Conservation (phyloP, 2,329 filamentous ascomycete species). For the Diaporthe aspalathi region DNA sequence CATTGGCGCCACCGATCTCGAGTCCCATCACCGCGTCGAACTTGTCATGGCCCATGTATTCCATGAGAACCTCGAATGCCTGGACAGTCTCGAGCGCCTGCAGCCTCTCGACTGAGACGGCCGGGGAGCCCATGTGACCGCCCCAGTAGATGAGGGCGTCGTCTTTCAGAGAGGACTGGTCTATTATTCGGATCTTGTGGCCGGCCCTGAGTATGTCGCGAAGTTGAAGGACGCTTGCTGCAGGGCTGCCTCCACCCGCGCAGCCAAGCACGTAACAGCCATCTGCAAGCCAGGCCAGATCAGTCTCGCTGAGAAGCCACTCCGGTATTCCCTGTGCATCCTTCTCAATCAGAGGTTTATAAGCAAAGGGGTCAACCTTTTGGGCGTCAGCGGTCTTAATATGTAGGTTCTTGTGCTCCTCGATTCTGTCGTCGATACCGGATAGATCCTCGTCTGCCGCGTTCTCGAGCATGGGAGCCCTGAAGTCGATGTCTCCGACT, state of each 20-base stretch:
- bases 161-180: slow-evolving; percentile 55
- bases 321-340: slow-evolving; percentile 44
- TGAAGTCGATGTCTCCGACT: slow-evolving; percentile 55
- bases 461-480: slow-evolving; percentile 42
- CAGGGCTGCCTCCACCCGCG: slow-evolving; percentile 58
- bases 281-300: slow-evolving; percentile 58
- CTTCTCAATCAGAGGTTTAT: slow-evolving; percentile 49
- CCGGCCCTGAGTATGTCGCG: slow-evolving; percentile 55
- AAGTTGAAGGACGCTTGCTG: slow-evolving; percentile 51
- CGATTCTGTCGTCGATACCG: slow-evolving; percentile 29
- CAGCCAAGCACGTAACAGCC: slow-evolving; percentile 61
- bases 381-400: slow-evolving; percentile 45
- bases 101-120: slow-evolving; percentile 55
- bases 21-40: slow-evolving; percentile 57
- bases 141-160: slow-evolving; percentile 57
- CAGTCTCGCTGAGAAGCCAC: slow-evolving; percentile 58
- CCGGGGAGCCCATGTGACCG: slow-evolving; percentile 56
- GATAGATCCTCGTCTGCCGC: slow-evolving; percentile 38
- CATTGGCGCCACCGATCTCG: slow-evolving; percentile 67
- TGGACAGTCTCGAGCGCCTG: slow-evolving; percentile 53
- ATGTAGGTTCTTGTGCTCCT: slow-evolving; percentile 49
- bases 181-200: slow-evolving; percentile 52
- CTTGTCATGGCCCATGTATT: slow-evolving; percentile 45
- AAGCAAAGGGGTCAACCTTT: slow-evolving; percentile 46
- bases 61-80: slow-evolving; percentile 52